Conservation (phyloP, 2,329 filamentous ascomycete species). For the Aureobasidium sp. region DNA sequence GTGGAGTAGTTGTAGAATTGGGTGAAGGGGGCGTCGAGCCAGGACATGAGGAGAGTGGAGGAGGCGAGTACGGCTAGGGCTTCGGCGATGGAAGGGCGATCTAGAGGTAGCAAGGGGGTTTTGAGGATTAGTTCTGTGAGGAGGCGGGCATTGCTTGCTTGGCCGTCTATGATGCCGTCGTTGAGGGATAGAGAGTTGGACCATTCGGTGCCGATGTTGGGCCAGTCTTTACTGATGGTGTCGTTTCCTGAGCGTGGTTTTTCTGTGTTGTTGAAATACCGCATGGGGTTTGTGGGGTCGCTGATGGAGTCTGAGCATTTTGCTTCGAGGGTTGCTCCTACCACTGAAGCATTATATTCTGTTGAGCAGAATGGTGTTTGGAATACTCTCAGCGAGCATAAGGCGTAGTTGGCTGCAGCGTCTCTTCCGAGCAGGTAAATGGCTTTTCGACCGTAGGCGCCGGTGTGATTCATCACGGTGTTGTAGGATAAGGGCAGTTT, state of each 20-base stretch:
- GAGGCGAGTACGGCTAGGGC: neutral
- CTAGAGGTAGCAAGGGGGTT: neutral
- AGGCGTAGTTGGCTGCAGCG: neutral
- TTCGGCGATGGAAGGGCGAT: neutral
- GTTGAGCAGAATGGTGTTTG: neutral
- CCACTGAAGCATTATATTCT: neutral
- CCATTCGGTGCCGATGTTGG: neutral
- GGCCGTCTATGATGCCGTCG: neutral
- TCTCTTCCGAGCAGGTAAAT: neutral
- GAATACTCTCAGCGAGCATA: neutral
- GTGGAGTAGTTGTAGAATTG: constrained; percentile 23
- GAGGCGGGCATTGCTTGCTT: neutral
- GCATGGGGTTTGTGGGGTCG: neutral
- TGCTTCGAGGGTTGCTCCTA: neutral
- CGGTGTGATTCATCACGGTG: neutral
- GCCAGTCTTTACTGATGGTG: neutral
- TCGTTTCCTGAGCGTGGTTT: neutral
- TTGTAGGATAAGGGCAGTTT: neutral
- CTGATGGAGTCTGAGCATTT: neutral
- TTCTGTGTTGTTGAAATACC: neutral
- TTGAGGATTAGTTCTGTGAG: neutral
- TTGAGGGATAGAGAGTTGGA: neutral
- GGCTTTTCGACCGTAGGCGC: neutral
- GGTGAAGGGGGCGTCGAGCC: neutral
- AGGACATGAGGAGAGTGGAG: neutral